Conservation (phyloP, 441 rosid species). For the Populus hybrid region DNA sequence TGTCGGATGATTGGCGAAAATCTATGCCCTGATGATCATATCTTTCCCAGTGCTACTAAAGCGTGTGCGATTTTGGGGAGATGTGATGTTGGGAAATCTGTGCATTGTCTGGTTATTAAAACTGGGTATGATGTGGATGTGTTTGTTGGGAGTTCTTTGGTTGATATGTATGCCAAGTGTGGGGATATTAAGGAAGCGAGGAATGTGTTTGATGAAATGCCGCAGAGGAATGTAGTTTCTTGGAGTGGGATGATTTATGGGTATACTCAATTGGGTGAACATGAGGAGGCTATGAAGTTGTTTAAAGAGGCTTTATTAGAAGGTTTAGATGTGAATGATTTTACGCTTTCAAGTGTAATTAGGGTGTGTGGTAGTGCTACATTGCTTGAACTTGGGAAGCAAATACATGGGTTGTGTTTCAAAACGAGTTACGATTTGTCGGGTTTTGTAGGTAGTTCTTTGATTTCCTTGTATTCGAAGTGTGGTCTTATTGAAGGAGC, state of each 20-base stretch:
- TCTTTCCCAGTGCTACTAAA: conserved; percentile 68
- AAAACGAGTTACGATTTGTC: too few species aligned
- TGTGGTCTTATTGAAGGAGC: too few species aligned
- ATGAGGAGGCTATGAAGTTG: background rate
- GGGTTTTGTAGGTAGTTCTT: too few species aligned
- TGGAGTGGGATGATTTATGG: conserved; percentile 95
- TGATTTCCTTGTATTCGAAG: too few species aligned
- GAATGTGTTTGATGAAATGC: conserved; percentile 72
- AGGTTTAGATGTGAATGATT: too few species aligned
- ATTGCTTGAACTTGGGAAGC: too few species aligned
- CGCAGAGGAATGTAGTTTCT: conserved; percentile 71
- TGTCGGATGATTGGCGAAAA: conserved; percentile 44
- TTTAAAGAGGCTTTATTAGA: too few species aligned
- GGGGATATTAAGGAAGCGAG: too few species aligned
- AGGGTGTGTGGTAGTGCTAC: too few species aligned
- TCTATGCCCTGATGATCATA: conserved; percentile 67
- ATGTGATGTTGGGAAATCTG: conserved; percentile 36
- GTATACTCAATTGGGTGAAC: conserved; percentile 66
- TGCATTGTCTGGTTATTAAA: conserved; percentile 61
- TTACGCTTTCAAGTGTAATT: too few species aligned
- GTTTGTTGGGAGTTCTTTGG: conserved; percentile 74
- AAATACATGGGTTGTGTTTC: too few species aligned
- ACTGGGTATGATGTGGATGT: conserved; percentile 63
- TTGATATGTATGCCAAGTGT: conserved; percentile 71
- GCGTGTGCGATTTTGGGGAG: conserved; percentile 66